phyloP scores from a whole-genome alignment of 2,329 filamentous ascomycete genomes.

The Pseudocercospora cruenta region DNA sequence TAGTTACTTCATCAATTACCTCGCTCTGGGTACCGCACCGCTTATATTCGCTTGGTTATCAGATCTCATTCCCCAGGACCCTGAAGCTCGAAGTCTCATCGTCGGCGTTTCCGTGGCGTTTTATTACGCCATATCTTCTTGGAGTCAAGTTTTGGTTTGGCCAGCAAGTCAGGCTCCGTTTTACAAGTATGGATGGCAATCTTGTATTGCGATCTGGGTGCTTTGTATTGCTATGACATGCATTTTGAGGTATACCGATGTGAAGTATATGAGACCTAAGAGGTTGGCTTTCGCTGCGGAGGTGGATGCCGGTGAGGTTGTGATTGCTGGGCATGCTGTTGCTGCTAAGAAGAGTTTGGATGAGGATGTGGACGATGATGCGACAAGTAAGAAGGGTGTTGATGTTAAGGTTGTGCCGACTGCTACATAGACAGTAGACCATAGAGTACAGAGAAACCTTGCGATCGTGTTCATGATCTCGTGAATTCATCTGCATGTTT shows the following conservation, averaged over 20 bases:
- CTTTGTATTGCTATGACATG: slow-evolving; percentile 53
- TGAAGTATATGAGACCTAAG: slow-evolving; percentile 43
- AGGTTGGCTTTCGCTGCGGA: slow-evolving; percentile 28
- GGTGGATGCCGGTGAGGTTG: slow-evolving; percentile 25
- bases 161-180: slow-evolving; percentile 56
- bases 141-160: slow-evolving; percentile 58
- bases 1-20: slow-evolving; percentile 56
- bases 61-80: slow-evolving; percentile 55
- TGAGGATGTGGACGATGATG: neutral
- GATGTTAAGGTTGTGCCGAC: slow-evolving; percentile 10
- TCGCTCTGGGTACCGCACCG: slow-evolving; percentile 50
- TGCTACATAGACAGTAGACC: neutral
- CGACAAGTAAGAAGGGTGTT: slow-evolving; percentile 11
- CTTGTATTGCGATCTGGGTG: slow-evolving; percentile 49
- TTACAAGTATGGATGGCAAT: slow-evolving; percentile 56
- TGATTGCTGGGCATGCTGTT: slow-evolving; percentile 25
- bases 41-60: slow-evolving; percentile 59
- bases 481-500: neutral
- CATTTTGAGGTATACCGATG: slow-evolving; percentile 49
- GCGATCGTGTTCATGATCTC: neutral
- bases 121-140: slow-evolving; percentile 56
- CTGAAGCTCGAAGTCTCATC: slow-evolving; percentile 54
- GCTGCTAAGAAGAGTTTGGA: slow-evolving; percentile 12
- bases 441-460: neutral
- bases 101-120: slow-evolving; percentile 55